Conservation (phyloP, 2,329 filamentous ascomycete genomes). For the Pseudogymnoascus sp. region DNA sequence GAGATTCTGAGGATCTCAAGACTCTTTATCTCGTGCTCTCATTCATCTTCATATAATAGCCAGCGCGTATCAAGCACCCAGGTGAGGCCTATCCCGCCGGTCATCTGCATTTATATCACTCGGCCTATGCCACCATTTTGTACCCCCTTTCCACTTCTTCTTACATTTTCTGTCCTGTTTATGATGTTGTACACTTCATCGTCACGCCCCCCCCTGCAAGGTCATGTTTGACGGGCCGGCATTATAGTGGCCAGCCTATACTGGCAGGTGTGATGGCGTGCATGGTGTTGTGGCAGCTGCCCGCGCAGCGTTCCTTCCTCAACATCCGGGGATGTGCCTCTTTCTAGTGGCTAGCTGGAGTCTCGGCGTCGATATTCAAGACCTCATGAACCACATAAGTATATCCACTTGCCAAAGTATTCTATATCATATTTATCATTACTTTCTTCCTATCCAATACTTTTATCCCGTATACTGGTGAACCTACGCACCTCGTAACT, state of each 20-base stretch:
- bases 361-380: background rate
- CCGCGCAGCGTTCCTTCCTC: background rate
- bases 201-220: background rate
- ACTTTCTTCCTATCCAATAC: background rate
- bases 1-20: background rate
- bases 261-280: background rate
- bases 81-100: background rate
- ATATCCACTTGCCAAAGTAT: background rate
- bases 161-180: background rate
- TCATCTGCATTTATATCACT: background rate
- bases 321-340: background rate
- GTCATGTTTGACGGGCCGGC: background rate
- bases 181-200: background rate
- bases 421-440: background rate
- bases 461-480: background rate
- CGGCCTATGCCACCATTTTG: background rate
- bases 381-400: background rate
- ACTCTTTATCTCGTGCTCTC: background rate
- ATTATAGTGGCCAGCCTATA: background rate
- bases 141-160: background rate
- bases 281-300: background rate
- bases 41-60: background rate
- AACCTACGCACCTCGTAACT: background rate
- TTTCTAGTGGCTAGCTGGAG: background rate
- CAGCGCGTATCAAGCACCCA: background rate